These are phyloP conservation scores for Monascus ruber DNA, from an alignment of 2,329 filamentous ascomycete genomes.

Conservation along the genomic window DNA sequence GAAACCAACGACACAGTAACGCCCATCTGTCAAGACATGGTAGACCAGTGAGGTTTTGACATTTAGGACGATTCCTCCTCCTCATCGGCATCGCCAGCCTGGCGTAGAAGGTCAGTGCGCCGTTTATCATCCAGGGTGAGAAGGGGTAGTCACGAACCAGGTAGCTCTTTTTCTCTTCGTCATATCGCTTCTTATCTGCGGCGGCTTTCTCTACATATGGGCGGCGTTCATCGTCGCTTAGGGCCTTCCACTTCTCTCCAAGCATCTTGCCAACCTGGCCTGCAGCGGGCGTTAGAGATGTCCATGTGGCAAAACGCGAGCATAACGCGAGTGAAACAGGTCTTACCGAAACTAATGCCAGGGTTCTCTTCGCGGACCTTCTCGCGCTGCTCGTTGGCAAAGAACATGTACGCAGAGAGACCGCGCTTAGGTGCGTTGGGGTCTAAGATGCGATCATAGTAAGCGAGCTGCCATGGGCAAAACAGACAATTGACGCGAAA, in stretches of 20 bases:
- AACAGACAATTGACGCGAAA: neutral
- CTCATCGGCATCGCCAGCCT: constrained; percentile 45
- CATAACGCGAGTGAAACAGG: too few relatives aligned
- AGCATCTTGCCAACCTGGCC: constrained; percentile 96
- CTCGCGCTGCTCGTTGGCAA: constrained; percentile 97
- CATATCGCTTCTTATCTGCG: constrained; percentile 96
- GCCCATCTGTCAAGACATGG: constrained; percentile 20
- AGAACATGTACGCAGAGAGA: constrained; percentile 99
- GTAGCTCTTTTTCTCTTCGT: constrained; percentile 94
- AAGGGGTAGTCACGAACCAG: constrained; percentile 1
- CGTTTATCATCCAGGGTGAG: too few relatives aligned
- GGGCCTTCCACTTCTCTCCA: constrained; percentile 96
- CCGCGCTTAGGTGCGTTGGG: constrained; percentile 98
- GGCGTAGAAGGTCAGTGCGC: neutral
- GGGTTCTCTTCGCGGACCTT: constrained; percentile 98
- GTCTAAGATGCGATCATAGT: constrained; percentile 44
- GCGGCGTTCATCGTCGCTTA: constrained; percentile 81
- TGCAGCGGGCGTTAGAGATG: constrained; percentile 18
- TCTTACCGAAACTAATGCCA: constrained; percentile 83
- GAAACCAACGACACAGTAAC: constrained; percentile 22
- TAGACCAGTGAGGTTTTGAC: constrained; percentile 7
- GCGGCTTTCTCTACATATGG: constrained; percentile 97
- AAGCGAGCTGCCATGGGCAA: constrained; percentile 1
- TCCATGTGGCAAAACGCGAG: too few relatives aligned
- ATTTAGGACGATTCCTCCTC: constrained; percentile 39